Conservation (phyloP, 306 rosid genomes). For the Lotus japonicus region DNA sequence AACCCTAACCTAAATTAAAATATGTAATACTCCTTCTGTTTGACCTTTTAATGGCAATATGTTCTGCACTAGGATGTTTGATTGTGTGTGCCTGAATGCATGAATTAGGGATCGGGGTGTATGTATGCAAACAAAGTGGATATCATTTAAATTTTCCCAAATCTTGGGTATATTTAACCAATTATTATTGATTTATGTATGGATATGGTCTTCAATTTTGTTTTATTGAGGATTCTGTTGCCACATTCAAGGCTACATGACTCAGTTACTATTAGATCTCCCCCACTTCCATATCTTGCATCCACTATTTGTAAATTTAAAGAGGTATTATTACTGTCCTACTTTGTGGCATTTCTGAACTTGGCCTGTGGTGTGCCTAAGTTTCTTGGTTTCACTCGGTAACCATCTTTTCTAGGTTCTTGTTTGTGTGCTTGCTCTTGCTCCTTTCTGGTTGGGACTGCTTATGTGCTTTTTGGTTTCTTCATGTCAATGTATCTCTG, state of each 20-base stretch:
- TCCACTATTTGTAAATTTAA: not conserved
- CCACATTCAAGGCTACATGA: not conserved
- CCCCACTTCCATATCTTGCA: constrained; percentile 6
- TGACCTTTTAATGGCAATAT: not conserved
- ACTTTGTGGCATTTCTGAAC: not conserved
- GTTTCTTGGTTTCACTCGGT: not conserved
- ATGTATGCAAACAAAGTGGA: not conserved
- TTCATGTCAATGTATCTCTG: constrained; percentile 1
- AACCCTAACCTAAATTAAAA: not conserved
- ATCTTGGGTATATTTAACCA: not conserved
- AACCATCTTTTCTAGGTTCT: not conserved
- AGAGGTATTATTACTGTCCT: not conserved
- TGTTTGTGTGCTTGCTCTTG: not conserved
- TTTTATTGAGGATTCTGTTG: not conserved
- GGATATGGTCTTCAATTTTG: not conserved
- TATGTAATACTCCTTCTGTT: not conserved
- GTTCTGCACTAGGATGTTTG: not conserved
- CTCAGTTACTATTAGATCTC: not conserved
- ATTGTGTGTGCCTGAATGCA: not conserved
- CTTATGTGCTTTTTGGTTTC: not conserved
- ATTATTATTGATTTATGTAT: not conserved
- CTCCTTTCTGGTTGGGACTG: not conserved
- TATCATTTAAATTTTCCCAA: not conserved
- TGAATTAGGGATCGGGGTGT: not conserved
- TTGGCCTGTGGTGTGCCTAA: not conserved